Base-by-base conservation (phyloP, 2,329 filamentous ascomycete genomes). In the Cladobotryum mycophilum region DNA sequence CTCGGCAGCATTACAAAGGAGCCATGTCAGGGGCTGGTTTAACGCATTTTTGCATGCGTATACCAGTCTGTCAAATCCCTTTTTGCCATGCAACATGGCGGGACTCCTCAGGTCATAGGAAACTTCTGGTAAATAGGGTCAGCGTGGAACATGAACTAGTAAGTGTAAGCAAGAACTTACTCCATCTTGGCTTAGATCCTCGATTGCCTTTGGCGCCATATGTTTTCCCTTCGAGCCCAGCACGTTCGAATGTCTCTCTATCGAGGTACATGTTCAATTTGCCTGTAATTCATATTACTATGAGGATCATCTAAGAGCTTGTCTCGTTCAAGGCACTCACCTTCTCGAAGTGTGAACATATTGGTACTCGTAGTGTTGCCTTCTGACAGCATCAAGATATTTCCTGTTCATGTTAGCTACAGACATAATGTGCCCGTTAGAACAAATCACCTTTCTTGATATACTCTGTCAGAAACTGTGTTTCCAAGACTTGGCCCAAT, bases 31-130 rank as follows among this genome's bases (percentile, higher is more conserved):
- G 1, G 84, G 81, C 41, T 76, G 69, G 45, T 78, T 80, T 18
- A 96, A 73, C 18, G 89, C 88, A 55, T 89, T 88, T 59, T 85
- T 84, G 65, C 84, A 89, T 13, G 89, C 89, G 75, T 88, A 88
- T 6, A 85, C 66, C 13, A 96, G 72, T 42, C 89, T 76, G 55
- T 91, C 85, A 61, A 95, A 96, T 0, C 84, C 86, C 56, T 86
- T 90, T 65, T 89, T 93, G 3, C 90, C 90, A 48, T 84, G 85
- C 7, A 89, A 66, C 88, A 96, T 96, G 0, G 84, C 84, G 1
- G 84, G 79, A 5, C 77, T 73, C 15, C 84, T 80, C 25, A 99
- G 76, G 53, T 97, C 84, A 46, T 86, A 75, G 59, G 92, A 82
- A 42, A 97, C 80, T 25, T 85, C 88, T 93, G 51, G n/a, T 49